A percentile compares a stretch with the other conserved stretches of the same genome.
phyloP scores from a whole-genome alignment of 2,329 filamentous ascomycete species.

The Meredithiella fracta region DNA sequence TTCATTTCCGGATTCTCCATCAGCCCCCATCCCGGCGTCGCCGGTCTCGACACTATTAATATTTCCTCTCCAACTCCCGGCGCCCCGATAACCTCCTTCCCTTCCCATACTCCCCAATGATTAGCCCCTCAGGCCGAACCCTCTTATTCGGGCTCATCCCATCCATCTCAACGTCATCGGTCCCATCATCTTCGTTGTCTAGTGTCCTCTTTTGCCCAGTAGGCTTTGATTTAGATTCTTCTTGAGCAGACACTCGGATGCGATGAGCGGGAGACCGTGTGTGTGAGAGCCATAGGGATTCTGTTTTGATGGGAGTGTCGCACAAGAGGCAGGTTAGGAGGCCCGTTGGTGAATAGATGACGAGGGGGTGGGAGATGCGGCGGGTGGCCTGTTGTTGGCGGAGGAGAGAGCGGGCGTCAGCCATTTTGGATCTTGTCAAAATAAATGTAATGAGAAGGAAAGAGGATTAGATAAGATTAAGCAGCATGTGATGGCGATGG shows the following conservation, averaged over 20 bases:
- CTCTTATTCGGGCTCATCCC: slow-evolving; percentile 5
- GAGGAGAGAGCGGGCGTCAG: slow-evolving; percentile 64
- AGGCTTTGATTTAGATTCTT: slow-evolving; percentile 15
- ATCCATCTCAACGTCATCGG: background rate
- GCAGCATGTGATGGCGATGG: background rate
- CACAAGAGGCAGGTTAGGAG: slow-evolving; percentile 53
- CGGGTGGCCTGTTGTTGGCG: slow-evolving; percentile 61
- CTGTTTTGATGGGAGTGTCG: slow-evolving; percentile 45
- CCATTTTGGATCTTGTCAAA: slow-evolving; percentile 34
- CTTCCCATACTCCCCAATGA: background rate
- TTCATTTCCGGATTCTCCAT: background rate
- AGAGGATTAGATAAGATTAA: background rate
- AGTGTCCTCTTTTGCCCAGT: slow-evolving; percentile 21
- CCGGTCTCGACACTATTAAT: slow-evolving; percentile 46
- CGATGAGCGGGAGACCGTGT: slow-evolving; percentile 32
- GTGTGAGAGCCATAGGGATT: slow-evolving; percentile 51
- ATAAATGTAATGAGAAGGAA: slow-evolving; percentile 2
- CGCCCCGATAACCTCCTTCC: background rate
- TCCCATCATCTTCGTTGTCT: background rate
- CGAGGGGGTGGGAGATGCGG: slow-evolving; percentile 53
- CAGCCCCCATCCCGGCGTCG: slow-evolving; percentile 31
- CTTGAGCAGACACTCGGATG: slow-evolving; percentile 3
- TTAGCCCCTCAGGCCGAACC: background rate
- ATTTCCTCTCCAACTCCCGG: slow-evolving; percentile 40
- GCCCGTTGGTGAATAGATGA: slow-evolving; percentile 50